These are phyloP conservation scores for Zygotorulaspora florentina DNA, from an alignment of 805 yeast genomes.

Conservation along the genomic window DNA sequence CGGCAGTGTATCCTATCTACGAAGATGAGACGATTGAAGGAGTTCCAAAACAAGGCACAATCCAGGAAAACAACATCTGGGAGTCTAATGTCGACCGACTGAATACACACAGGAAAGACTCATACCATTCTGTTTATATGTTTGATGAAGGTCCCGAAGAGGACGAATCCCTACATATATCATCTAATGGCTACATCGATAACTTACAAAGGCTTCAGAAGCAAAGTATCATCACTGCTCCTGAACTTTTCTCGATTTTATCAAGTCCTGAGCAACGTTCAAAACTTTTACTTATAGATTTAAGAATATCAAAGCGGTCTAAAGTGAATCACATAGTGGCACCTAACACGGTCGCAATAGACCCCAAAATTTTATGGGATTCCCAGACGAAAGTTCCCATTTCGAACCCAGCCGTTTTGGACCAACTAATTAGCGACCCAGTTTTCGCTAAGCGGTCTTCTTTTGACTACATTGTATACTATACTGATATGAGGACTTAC, in stretches of 20 bases:
- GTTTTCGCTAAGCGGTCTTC: constrained; percentile 31
- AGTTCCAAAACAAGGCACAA: neutral
- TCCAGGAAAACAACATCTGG: constrained; percentile 6
- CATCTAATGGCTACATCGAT: constrained; percentile 23
- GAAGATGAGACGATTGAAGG: constrained; percentile 1
- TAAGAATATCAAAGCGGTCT: constrained; percentile 36
- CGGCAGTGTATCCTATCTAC: constrained; percentile 1
- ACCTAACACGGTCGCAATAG: constrained; percentile 38
- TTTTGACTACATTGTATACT: constrained; percentile 38
- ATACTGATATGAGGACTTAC: constrained; percentile 37
- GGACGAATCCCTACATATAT: constrained; percentile 9
- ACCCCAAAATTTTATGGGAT: constrained; percentile 37
- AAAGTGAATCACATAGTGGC: constrained; percentile 37
- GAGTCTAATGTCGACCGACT: constrained; percentile 15
- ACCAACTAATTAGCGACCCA: constrained; percentile 24
- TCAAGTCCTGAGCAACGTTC: constrained; percentile 44
- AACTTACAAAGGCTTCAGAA: constrained; percentile 29
- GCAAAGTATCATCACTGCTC: constrained; percentile 52
- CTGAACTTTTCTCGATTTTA: constrained; percentile 42
- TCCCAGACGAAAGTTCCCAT: constrained; percentile 28
- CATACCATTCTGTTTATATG: constrained; percentile 41
- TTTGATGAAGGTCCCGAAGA: constrained; percentile 27
- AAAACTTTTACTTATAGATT: constrained; percentile 37
- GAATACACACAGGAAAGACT: constrained; percentile 36
- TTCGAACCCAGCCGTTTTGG: constrained; percentile 31